Percentiles rank a stretch among this genome's conserved stretches.
These are phyloP conservation scores for Coemansia sp. DNA, from an alignment of 192 early-diverging fungal species.

Conservation along the genomic window DNA sequence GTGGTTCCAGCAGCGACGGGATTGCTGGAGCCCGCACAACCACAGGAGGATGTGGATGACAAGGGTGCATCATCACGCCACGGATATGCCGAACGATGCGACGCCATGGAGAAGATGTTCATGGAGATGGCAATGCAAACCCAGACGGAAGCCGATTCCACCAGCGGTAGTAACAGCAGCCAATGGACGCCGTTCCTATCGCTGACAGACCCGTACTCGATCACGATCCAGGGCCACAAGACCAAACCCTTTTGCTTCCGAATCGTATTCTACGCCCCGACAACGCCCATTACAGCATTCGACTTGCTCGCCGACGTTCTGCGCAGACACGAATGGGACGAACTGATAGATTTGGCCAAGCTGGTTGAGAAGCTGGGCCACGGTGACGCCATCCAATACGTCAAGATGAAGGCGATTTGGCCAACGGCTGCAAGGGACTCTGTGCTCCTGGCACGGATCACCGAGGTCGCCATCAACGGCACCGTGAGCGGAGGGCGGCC, in stretches of 20 bases:
- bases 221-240: constrained; percentile 40
- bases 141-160: neutral
- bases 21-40: neutral
- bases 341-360: constrained; percentile 37
- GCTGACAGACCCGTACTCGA: constrained; percentile 29
- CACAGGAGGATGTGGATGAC: neutral
- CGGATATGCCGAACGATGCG: constrained; percentile 29
- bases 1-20: neutral
- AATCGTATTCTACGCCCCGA: constrained; percentile 39
- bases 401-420: constrained; percentile 54
- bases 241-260: constrained; percentile 50
- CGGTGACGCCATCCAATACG: constrained; percentile 44
- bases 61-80: constrained; percentile 4
- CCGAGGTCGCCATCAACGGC: constrained; percentile 9
- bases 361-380: constrained; percentile 39
- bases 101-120: constrained; percentile 31
- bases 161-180: neutral
- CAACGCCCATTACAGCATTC: constrained; percentile 35
- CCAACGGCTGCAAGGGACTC: constrained; percentile 54
- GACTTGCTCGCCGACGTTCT: constrained; percentile 47
- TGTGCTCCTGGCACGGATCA: constrained; percentile 43
- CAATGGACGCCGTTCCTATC: constrained; percentile 33
- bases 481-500: neutral
- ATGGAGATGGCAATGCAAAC: constrained; percentile 20
- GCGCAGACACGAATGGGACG: constrained; percentile 53